Base-by-base conservation (phyloP, 164 flowering plant species). In the Piper longum region DNA sequence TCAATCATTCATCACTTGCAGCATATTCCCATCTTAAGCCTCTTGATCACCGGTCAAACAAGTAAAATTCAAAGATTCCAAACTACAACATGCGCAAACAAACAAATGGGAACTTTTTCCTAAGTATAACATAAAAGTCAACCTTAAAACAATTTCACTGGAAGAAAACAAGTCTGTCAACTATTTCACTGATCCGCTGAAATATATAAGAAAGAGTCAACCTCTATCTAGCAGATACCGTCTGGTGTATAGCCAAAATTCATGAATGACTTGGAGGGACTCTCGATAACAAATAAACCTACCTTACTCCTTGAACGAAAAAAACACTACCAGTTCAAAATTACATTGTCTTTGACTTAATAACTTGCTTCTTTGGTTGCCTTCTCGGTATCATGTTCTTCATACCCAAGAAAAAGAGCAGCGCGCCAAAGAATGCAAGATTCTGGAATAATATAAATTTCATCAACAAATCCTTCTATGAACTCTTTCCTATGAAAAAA, bases 331-430 rank as follows among this genome's bases (percentile, higher is more conserved):
- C 59, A 36, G 42, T 16, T 8, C 2, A 26, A 1, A 1, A 14
- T 57, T 76, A 85, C 43, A n/a, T 62, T n/a, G 83, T 73, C 74
- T 87, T 87, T 16, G 84, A 5, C 48, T 83, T 72, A 76, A 57
- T 72, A 64, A 60, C 64, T 74, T 72, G 77, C 77, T 78, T 83
- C 75, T 77, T 87, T 36, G 54, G 61, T 56, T 77, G 75, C 36
- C 74, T 80, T 75, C 70, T 79, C 6, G 78, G 77, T 19, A 77
- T 64, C 3, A 83, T 76, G 71, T 78, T 85, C 76, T 80, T 87
- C 88, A 85, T 85, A 42, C 88, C 89, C 2, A 85, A 70, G 71
- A 83, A 87, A 62, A 80, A 87, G 17, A 87, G 74, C 67, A 87
- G 56, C 7, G 89, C 89, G 7, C 93, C 89, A 48, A 77, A 74